Percentiles rank a stretch among this genome's conserved stretches.
These are phyloP conservation scores for Monosporozyma solicola DNA, from an alignment of 805 yeast species.

Conservation along the genomic window DNA sequence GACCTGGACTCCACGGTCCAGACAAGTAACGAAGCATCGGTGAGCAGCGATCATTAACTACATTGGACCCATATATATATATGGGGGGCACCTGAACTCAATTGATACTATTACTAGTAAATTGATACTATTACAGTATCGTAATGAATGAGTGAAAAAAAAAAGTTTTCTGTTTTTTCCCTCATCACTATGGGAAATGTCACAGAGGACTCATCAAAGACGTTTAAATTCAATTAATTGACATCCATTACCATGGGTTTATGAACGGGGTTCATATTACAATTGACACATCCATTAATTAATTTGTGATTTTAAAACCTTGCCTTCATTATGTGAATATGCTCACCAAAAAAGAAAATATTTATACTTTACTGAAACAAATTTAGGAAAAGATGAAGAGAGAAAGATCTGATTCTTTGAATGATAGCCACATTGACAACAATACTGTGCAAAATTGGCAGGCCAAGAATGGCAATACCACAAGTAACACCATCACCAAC, in stretches of 20 bases:
- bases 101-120: neutral
- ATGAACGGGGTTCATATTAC: neutral
- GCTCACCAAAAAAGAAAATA: neutral
- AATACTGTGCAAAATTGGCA: neutral
- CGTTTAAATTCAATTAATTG: neutral
- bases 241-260: neutral
- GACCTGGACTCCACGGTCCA: neutral
- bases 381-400: neutral
- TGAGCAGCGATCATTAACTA: neutral
- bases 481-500: neutral
- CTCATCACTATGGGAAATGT: neutral
- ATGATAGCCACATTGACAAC: neutral
- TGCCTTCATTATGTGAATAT: neutral
- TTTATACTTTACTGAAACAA: neutral
- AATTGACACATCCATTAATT: neutral
- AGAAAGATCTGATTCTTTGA: slow-evolving; percentile 1
- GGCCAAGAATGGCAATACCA: neutral
- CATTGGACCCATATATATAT: neutral
- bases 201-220: neutral
- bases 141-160: slow-evolving; percentile 1
- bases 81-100: neutral
- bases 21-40: neutral
- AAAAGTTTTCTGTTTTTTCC: neutral
- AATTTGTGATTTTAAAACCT: neutral
- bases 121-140: neutral